A percentile compares a stretch with the other conserved stretches of the same genome.
Evolutionary conservation across 768 basidiomycete genomes (phyloP).

Genomic region (Scleroderma bovista): DNA sequence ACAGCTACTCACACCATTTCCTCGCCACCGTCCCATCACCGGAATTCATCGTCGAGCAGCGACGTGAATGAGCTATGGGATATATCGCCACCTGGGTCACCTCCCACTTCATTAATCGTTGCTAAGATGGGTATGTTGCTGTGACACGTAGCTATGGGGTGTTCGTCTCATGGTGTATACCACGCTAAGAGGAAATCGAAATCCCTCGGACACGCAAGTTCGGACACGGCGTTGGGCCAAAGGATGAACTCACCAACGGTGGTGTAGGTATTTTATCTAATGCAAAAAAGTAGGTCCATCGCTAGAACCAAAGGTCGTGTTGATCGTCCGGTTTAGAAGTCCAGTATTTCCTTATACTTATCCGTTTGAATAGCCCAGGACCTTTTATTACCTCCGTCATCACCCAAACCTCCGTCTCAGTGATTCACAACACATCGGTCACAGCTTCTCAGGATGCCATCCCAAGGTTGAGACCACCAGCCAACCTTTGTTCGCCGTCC

Average conservation of each 20-base stretch:
- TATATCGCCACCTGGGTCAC: conserved; percentile 42
- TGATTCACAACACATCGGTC: background rate
- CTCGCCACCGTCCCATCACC: conserved; percentile 34
- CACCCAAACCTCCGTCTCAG: conserved; percentile 25
- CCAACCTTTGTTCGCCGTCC: conserved; percentile 12
- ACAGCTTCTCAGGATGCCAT: conserved; percentile 13
- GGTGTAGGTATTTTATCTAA: conserved; percentile 7
- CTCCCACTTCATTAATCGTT: conserved; percentile 32
- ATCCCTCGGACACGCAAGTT: conserved; percentile 49
- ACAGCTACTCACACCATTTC: conserved; percentile 35
- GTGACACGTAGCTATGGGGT: background rate
- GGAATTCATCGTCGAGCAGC: conserved; percentile 34
- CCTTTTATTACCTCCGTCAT: conserved; percentile 30
- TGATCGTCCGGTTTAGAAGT: conserved; percentile 15
- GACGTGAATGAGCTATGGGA: conserved; percentile 50
- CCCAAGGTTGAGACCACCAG: conserved; percentile 12
- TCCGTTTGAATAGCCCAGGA: conserved; percentile 20
- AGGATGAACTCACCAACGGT: background rate
- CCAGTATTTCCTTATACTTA: too few relatives aligned
- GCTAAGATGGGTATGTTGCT: conserved; percentile 44
- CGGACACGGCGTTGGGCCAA: conserved; percentile 24
- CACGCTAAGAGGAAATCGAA: conserved; percentile 41
- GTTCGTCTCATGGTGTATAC: background rate
- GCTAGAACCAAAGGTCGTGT: background rate
- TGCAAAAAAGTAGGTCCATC: conserved; percentile 15